phyloP scores from a whole-genome alignment of 2,329 filamentous ascomycete genomes.

The Rhexocercosporidium sp. region DNA sequence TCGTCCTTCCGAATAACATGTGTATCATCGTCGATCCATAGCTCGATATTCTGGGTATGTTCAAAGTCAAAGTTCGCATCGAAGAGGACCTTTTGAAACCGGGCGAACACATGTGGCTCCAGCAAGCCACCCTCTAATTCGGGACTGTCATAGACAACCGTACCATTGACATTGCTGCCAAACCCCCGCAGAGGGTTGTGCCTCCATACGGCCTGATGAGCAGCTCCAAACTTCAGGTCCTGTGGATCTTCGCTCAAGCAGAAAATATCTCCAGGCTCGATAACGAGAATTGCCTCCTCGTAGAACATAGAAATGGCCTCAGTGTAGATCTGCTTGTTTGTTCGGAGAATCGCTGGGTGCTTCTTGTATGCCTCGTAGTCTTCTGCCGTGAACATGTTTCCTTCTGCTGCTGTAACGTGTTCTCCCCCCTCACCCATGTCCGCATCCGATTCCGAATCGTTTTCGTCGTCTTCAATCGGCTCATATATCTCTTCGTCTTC shows the following conservation, averaged over 20 bases:
- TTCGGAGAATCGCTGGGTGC: constrained; percentile 22
- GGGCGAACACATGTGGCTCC: constrained; percentile 32
- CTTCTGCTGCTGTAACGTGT: constrained; percentile 2
- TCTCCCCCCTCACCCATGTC: background rate
- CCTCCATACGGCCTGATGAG: constrained; percentile 23
- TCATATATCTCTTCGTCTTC: background rate
- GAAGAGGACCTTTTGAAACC: constrained; percentile 27
- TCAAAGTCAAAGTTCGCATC: constrained; percentile 21
- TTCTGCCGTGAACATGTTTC: background rate
- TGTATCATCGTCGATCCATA: constrained; percentile 27
- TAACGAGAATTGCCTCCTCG: constrained; percentile 19
- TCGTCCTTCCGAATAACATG: constrained; percentile 4
- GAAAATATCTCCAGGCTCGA: constrained; percentile 28
- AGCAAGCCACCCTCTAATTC: constrained; percentile 14
- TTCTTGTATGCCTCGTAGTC: constrained; percentile 13
- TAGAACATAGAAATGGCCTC: constrained; percentile 27
- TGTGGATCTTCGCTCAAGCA: constrained; percentile 15
- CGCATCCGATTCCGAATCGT: background rate
- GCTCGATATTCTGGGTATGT: constrained; percentile 17
- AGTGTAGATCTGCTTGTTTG: constrained; percentile 25
- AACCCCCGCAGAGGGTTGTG: constrained; percentile 22
- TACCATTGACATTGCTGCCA: constrained; percentile 2
- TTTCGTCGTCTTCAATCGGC: background rate
- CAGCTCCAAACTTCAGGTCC: constrained; percentile 11
- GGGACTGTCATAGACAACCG: constrained; percentile 15